Base-by-base conservation (phyloP, 2,329 filamentous ascomycete species). In the Septoria petroselini region DNA sequence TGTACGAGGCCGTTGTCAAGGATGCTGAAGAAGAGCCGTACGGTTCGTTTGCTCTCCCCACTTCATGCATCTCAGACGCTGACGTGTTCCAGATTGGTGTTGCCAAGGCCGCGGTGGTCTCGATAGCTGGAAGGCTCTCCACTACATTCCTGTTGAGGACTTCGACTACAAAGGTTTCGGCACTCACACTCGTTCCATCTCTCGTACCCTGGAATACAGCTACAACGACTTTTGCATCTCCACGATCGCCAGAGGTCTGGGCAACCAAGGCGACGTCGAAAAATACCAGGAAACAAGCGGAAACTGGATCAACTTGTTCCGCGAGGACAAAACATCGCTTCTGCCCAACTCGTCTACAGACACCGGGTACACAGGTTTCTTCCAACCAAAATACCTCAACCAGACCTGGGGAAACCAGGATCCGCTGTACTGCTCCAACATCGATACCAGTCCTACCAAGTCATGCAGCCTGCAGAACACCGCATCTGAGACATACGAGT, bases 271-370 rank as follows among this genome's bases (percentile, higher is more conserved):
- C 2, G 69, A 73, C 27, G 61, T 59, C 1, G 65, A 69, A 9
- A 58, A 70, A 12, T 73, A 87, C 57, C 61, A 78, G 0, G 63
- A 66, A 0, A 77, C 81, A 1, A 79, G 80, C 51, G 71, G 70
- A 1, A 83, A 86, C 62, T 88, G 85, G 85, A 70, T 74, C 53
- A 85, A 85, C 46, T 69, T 88, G 43, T 86, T 80, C 71, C 82
- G 78, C 29, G 60, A 69, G 0, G 76, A 82, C 40, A 80, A 85
- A 60, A 76, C 66, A 0, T 86, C 83, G 0, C 73, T 74, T 39
- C 68, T 73, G 1, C 14, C 56, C 45, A 58, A 59, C 41, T 40
- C 55, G 7, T 40, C 57, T 0, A 72, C 62, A 0, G 71, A 85
- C 57, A 72, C 84, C 0, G 78, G 76, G 3, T 85, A 84, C 66